Percentiles rank a stretch among this genome's conserved stretches.
phyloP scores from a whole-genome alignment of 805 yeast genomes.

The Saccharomycodes ludwigii region DNA sequence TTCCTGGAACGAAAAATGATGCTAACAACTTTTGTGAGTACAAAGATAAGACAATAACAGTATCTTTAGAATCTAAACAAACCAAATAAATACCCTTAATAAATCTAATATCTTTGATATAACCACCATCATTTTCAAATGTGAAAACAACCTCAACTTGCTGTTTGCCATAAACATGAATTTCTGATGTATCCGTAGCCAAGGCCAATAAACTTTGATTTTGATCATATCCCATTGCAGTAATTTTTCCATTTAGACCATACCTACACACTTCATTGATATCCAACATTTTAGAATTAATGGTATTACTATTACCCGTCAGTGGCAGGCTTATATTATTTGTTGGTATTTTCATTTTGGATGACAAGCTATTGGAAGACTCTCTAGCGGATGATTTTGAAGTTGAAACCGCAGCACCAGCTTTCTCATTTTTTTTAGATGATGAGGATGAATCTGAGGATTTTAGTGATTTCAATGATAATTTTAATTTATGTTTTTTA shows the following conservation, averaged over 20 bases:
- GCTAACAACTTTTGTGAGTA: slow-evolving; percentile 49
- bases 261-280: slow-evolving; percentile 27
- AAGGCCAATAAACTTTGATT: slow-evolving; percentile 78
- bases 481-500: no score
- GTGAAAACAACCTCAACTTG: slow-evolving; percentile 61
- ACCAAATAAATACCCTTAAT: slow-evolving; percentile 75
- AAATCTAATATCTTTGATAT: slow-evolving; percentile 47
- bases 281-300: slow-evolving; percentile 21
- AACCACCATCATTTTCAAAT: slow-evolving; percentile 31
- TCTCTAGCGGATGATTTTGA: no score
- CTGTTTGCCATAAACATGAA: slow-evolving; percentile 76
- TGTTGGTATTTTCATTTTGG: no score
- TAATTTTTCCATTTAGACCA: slow-evolving; percentile 54
- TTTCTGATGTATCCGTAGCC: slow-evolving; percentile 55
- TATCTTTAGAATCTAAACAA: slow-evolving; percentile 50
- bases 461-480: no score
- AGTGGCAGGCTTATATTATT: no score
- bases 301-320: neutral
- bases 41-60: slow-evolving; percentile 58
- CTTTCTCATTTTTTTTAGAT: no score
- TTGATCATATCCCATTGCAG: slow-evolving; percentile 71
- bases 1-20: slow-evolving; percentile 49
- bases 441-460: no score
- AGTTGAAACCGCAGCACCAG: no score
- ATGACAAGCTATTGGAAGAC: no score